Conservation (phyloP, 1,139 yeast genomes). For the Diutina pseudorugosa region DNA sequence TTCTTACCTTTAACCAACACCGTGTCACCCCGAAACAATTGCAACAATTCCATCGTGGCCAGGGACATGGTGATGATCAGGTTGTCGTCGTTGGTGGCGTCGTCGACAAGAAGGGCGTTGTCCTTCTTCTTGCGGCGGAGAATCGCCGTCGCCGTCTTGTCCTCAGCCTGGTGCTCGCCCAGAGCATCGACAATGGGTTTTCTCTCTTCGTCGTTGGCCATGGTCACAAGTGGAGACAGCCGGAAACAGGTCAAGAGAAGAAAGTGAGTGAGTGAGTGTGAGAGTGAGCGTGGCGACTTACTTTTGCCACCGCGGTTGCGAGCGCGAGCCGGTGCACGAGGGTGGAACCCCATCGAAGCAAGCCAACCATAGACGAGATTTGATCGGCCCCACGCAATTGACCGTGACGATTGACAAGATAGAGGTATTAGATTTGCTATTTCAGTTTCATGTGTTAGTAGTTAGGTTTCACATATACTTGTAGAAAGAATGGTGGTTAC, state of each 20-base stretch:
- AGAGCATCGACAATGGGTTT: slow-evolving; percentile 34
- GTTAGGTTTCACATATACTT: too few relatives aligned
- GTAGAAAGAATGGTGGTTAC: too few relatives aligned
- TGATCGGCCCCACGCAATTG: too few relatives aligned
- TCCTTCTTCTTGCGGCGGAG: slow-evolving; percentile 96
- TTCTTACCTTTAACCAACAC: slow-evolving; percentile 96
- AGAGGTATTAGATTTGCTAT: too few relatives aligned
- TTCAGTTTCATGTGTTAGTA: too few relatives aligned
- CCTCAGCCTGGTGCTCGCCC: slow-evolving; percentile 42
- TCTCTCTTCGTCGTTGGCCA: slow-evolving; percentile 9
- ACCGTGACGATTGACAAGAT: too few relatives aligned
- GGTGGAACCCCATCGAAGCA: not conserved
- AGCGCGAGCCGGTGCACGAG: not conserved
- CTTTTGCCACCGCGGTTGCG: not conserved
- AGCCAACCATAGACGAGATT: too few relatives aligned
- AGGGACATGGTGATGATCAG: slow-evolving; percentile 92
- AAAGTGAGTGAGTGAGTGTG: not conserved
- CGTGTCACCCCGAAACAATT: slow-evolving; percentile 95
- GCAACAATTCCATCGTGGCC: slow-evolving; percentile 88
- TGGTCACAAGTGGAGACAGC: not conserved
- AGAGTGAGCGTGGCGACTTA: not conserved
- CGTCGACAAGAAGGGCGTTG: slow-evolving; percentile 87
- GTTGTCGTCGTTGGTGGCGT: slow-evolving; percentile 94
- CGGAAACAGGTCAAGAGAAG: not conserved
- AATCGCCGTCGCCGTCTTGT: slow-evolving; percentile 93